Evolutionary conservation across 108 stramenopile genomes (phyloP).

Genomic region (Nitzschia inconspicua): DNA sequence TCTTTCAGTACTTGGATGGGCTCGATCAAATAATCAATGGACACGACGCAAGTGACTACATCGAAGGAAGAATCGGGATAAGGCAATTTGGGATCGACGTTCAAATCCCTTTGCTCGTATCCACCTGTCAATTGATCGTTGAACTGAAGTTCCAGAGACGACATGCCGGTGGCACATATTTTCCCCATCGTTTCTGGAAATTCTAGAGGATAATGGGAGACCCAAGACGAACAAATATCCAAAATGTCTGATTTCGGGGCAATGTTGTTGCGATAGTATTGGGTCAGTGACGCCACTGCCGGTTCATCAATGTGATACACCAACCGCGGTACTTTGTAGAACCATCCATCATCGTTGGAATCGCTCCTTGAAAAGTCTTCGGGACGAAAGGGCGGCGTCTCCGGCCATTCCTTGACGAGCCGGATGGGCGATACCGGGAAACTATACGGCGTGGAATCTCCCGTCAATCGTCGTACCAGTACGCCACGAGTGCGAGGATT

Average conservation of each 20-base stretch:
- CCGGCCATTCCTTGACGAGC: constrained; percentile 85
- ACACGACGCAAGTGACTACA: constrained; percentile 92
- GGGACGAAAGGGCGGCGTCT: constrained; percentile 64
- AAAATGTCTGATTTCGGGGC: constrained; percentile 66
- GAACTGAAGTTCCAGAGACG: constrained; percentile 76
- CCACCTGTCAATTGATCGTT: constrained; percentile 92
- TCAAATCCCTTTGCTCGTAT: constrained; percentile 84
- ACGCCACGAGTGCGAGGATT: constrained; percentile 77
- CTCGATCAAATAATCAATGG: constrained; percentile 90
- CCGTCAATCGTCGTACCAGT: constrained; percentile 74
- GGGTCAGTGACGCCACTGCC: constrained; percentile 76
- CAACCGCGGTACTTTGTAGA: constrained; percentile 85
- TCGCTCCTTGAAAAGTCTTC: constrained; percentile 88
- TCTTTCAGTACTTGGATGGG: constrained; percentile 88
- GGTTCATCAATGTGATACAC: constrained; percentile 94
- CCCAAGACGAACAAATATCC: constrained; percentile 96
- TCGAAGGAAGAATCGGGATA: constrained; percentile 84
- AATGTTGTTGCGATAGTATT: constrained; percentile 89
- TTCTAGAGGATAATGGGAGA: constrained; percentile 80
- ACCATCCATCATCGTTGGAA: constrained; percentile 69
- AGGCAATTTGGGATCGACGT: constrained; percentile 70
- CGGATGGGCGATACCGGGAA: constrained; percentile 61
- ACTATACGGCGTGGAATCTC: constrained; percentile 75
- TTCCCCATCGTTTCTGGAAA: constrained; percentile 71
- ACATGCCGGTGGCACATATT: constrained; percentile 89